Percentiles rank a stretch among this genome's conserved stretches.
Evolutionary conservation across 345 rosid genomes (phyloP).

Genomic region (Eutrema japonicum): DNA sequence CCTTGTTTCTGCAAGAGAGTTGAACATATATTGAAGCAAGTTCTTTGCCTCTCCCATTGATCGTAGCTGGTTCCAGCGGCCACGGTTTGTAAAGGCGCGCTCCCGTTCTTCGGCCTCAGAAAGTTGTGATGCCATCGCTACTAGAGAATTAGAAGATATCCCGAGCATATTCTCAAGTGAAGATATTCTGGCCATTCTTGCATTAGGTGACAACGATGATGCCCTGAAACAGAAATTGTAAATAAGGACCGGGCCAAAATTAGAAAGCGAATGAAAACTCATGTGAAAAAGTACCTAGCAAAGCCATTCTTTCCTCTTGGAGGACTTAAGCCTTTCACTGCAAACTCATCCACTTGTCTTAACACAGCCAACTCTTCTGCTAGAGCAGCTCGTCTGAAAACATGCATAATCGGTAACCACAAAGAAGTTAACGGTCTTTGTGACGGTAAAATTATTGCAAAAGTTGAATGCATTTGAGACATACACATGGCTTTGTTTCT

Average conservation of each 20-base stretch:
- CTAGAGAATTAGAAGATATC: slow-evolving; percentile 91
- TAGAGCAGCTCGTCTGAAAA: slow-evolving; percentile 84
- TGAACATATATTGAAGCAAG: slow-evolving; percentile 94
- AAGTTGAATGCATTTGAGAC: slow-evolving; percentile 39
- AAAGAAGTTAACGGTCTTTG: not conserved
- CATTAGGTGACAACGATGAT: slow-evolving; percentile 92
- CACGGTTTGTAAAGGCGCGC: slow-evolving; percentile 84
- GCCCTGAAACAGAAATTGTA: slow-evolving; percentile 59
- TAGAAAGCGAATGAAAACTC: slow-evolving; percentile 2
- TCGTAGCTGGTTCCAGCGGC: slow-evolving; percentile 97
- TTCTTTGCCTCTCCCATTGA: slow-evolving; percentile 99
- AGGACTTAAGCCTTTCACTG: slow-evolving; percentile 88
- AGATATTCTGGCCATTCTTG: slow-evolving; percentile 87
- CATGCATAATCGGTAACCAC: slow-evolving; percentile 19
- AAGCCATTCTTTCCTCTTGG: slow-evolving; percentile 93
- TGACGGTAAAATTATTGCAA: not conserved
- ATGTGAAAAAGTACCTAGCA: slow-evolving; percentile 60
- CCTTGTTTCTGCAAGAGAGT: slow-evolving; percentile 86
- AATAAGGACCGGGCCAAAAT: not conserved
- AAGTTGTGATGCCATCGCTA: slow-evolving; percentile 98
- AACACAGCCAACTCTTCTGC: slow-evolving; percentile 90
- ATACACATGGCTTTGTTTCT: slow-evolving; percentile 98
- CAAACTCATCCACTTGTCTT: slow-evolving; percentile 89
- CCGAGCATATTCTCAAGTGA: slow-evolving; percentile 93
- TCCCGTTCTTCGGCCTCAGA: slow-evolving; percentile 99